These are phyloP conservation scores for Maudiozyma serrabonitensis DNA, from an alignment of 805 yeast species.

Conservation along the genomic window DNA sequence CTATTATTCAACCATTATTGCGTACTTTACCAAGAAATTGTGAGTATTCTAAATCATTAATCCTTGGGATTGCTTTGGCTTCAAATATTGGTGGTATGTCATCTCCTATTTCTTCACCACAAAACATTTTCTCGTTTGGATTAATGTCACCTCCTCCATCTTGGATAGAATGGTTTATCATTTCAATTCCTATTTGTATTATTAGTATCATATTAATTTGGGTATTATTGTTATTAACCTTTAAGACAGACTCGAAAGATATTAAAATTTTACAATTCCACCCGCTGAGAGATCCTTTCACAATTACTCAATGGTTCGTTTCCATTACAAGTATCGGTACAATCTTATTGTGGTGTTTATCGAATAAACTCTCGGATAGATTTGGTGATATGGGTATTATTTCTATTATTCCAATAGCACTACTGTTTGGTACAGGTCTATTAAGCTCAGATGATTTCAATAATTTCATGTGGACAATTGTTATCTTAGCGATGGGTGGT, in stretches of 20 bases:
- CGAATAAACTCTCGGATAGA: slow-evolving; percentile 57
- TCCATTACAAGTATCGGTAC: slow-evolving; percentile 58
- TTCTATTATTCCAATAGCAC: slow-evolving; percentile 79
- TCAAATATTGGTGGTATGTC: slow-evolving; percentile 95
- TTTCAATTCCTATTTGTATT: slow-evolving; percentile 71
- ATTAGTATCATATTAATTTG: slow-evolving; percentile 60
- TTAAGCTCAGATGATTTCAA: slow-evolving; percentile 85
- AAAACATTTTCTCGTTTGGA: slow-evolving; percentile 83
- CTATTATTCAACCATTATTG: slow-evolving; percentile 82
- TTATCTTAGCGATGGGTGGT: slow-evolving; percentile 96
- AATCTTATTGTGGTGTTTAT: slow-evolving; percentile 81
- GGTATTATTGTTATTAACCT: slow-evolving; percentile 58
- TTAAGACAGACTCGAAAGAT: slow-evolving; percentile 41
- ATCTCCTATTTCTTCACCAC: slow-evolving; percentile 95
- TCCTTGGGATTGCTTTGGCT: slow-evolving; percentile 86
- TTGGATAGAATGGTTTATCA: slow-evolving; percentile 92
- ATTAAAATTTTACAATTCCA: slow-evolving; percentile 37
- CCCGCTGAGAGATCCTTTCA: slow-evolving; percentile 59
- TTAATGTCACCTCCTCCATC: slow-evolving; percentile 74
- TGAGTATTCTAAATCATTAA: slow-evolving; percentile 70
- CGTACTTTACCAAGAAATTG: slow-evolving; percentile 75
- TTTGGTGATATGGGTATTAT: slow-evolving; percentile 97
- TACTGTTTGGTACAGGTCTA: slow-evolving; percentile 88
- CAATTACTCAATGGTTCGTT: slow-evolving; percentile 67
- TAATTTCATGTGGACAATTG: slow-evolving; percentile 94